A percentile compares a stretch with the other conserved stretches of the same genome.
phyloP scores from a whole-genome alignment of 2,329 filamentous ascomycete genomes.

The Fusarium clavum region DNA sequence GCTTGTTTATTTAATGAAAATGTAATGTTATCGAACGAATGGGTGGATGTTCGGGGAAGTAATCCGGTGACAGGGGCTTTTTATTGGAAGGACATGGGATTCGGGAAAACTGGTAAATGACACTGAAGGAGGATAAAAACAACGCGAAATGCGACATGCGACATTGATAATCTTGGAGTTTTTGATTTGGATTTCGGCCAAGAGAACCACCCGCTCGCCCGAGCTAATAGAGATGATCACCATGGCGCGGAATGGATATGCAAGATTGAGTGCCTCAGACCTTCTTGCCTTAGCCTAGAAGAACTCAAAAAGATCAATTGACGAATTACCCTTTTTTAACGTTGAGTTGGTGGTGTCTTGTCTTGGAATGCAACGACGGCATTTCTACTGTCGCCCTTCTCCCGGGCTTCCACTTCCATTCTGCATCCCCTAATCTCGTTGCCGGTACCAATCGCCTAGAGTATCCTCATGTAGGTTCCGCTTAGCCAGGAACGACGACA shows the following conservation, averaged over 20 bases:
- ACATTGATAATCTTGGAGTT: constrained; percentile 8
- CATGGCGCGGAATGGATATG: constrained; percentile 34
- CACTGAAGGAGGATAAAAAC: constrained; percentile 22
- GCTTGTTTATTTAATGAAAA: constrained; percentile 10
- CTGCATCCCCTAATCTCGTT: constrained; percentile 26
- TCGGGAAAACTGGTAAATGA: constrained; percentile 34
- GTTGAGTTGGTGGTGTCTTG: not conserved
- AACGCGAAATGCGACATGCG: constrained; percentile 20
- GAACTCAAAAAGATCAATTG: not conserved
- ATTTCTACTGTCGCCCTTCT: constrained; percentile 22
- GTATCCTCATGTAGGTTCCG: constrained; percentile 23
- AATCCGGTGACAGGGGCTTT: constrained; percentile 37
- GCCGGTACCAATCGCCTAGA: constrained; percentile 11
- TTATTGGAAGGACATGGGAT: constrained; percentile 26
- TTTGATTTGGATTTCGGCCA: constrained; percentile 6
- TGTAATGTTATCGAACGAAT: constrained; percentile 15
- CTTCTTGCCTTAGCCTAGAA: constrained; percentile 10
- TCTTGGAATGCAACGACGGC: constrained; percentile 17
- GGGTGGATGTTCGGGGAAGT: constrained; percentile 27
- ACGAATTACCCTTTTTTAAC: not conserved
- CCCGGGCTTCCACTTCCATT: constrained; percentile 24
- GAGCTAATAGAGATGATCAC: constrained; percentile 23
- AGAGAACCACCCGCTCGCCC: constrained; percentile 5
- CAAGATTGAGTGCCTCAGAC: constrained; percentile 38
- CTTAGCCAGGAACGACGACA: constrained; percentile 35